Base-by-base conservation (phyloP, 441 rosid genomes). In the Aleurites moluccanus region DNA sequence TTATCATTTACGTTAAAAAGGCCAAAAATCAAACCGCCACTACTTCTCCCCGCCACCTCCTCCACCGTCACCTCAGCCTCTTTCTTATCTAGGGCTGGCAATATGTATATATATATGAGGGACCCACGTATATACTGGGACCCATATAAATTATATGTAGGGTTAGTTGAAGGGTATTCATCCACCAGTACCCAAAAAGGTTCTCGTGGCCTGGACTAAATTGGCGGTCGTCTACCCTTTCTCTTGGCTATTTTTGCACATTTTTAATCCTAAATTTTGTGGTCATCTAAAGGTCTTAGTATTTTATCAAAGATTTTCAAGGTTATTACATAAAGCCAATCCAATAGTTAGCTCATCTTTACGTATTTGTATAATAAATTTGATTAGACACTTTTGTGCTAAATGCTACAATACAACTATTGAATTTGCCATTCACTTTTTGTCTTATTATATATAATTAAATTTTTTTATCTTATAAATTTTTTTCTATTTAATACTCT, bases 151-250 rank as follows among this genome's bases (percentile, higher is more conserved):
- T 57, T 49, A 18, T 56, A 38, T 38, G 40, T 38, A 44, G 14
- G 66, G 69, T 70, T 73, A 35, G 78, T 67, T 62, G 73, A 33
- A 68, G 6, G 42, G 76, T 47, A 56, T 27, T 66, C 50, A 52
- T 76, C 73, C 25, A 53, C 1, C 42, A 44, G 23, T 7, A 28
- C 11, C 10, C 86, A 85, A 83, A 80, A 78, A 30, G 64, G 72
- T 79, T 76, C 83, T 79, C 77, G 86, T 89, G 92, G 89, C 80
- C 70, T 86, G 79, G 82, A 78, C 87, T 79, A 67, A 69, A 65
- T 87, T 82, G 92, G 90, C 90, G 90, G 92, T 87, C 77, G 87
- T 84, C 86, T 74, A 81, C 86, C 85, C 79, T 82, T 53, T 73
- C 27, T 75, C 52, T 82, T 85, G 85, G 72, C 82, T 79, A 67